Conservation (phyloP, 495 filamentous ascomycete genomes). For the Ramalina peruviana region DNA sequence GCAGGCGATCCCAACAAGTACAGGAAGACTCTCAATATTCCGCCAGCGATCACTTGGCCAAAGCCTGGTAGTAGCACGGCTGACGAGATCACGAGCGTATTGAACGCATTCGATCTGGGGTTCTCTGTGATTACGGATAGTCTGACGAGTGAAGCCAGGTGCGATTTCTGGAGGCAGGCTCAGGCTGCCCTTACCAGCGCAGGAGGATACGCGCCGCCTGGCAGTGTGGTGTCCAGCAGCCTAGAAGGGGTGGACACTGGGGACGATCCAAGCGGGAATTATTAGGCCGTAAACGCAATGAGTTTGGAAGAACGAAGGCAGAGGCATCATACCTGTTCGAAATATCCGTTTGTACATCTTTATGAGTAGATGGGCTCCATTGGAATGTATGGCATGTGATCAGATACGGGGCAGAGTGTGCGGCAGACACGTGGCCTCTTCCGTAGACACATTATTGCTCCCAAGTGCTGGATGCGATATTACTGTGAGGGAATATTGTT, state of each 20-base stretch:
- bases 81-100: slow-evolving; percentile 18
- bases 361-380: too few relatives aligned
- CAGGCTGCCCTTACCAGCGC: slow-evolving; percentile 22
- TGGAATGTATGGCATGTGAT: too few relatives aligned
- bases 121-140: slow-evolving; percentile 21
- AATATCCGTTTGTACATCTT: too few relatives aligned
- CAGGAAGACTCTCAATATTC: slow-evolving; percentile 21
- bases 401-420: too few relatives aligned
- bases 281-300: not conserved
- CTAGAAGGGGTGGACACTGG: not conserved
- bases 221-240: slow-evolving; percentile 16
- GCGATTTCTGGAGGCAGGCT: slow-evolving; percentile 25
- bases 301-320: too few relatives aligned
- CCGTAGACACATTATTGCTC: too few relatives aligned
- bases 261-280: slow-evolving; percentile 3
- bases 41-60: slow-evolving; percentile 23
- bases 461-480: too few relatives aligned
- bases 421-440: too few relatives aligned
- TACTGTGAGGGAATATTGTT: too few relatives aligned
- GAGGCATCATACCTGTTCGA: too few relatives aligned
- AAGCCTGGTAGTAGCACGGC: slow-evolving; percentile 14
- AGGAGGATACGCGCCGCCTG: slow-evolving; percentile 17
- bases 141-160: slow-evolving; percentile 21
- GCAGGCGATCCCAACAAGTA: slow-evolving; percentile 27
- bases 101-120: slow-evolving; percentile 24